Evolutionary conservation across 441 rosid species (phyloP), one percentile per base, ranked within the genome.

Genomic region (Erodium chrysanthum): DNA sequence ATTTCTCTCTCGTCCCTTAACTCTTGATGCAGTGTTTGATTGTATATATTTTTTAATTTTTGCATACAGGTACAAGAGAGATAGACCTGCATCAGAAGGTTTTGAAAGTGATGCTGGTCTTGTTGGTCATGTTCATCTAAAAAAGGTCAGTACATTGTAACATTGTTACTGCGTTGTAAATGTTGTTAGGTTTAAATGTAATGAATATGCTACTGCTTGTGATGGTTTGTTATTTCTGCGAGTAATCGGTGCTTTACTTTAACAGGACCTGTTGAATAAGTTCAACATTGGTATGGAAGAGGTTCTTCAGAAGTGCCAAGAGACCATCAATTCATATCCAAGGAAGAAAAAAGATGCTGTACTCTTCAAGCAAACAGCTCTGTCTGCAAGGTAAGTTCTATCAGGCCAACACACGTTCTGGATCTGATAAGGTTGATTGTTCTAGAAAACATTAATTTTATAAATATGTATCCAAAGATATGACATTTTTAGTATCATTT

Each of bases 111-210:
- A 85, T 67, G 68, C 81, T n/a, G 84, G 90, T 65, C 84, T 92
- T 72, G 83, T 84, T 67, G 97, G 96, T 48, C 97, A 92, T 77
- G 64, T 92, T 73, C 95, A 92, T 79, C 87, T 95, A 46, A 70
- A 87, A 44, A 81, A 87, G 98, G 99, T 90, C 69, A 64, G 31
- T 61, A 20, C 37, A 31, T 67, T 70, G 71, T n/a, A n/a, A n/a
- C n/a, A 72, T 65, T 63, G 22, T 56, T 70, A 25, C 66, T 66
- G 66, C 48, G 48, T 75, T 73, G 42, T 65, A 59, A 68, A 68
- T 69, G 67, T 71, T 72, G 63, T 2, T 64, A 37, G 66, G 58
- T 29, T 59, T 75, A 14, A 62, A 42, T 64, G 61, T 66, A 40
- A 63, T 31, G 37, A 65, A 70, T 35, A n/a, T 31, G 25, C 50